Conservation (phyloP, 768 basidiomycete species). For the Xanthoconium stramineum region DNA sequence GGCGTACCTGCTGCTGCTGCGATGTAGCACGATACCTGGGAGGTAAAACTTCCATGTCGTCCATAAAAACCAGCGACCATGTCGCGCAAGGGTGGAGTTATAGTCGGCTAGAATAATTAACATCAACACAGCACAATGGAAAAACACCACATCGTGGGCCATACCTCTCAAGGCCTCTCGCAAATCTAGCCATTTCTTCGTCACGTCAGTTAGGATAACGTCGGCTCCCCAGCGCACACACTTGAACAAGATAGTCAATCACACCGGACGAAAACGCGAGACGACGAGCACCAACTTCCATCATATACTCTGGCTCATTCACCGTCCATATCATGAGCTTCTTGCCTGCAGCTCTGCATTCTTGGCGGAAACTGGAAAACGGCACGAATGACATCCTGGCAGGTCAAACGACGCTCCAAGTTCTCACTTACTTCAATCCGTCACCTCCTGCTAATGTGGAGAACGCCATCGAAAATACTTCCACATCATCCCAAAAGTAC, state of each 20-base stretch:
- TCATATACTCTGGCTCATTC: constrained; percentile 84
- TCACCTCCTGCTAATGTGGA: constrained; percentile 64
- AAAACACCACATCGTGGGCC: constrained; percentile 11
- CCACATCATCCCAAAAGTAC: constrained; percentile 87
- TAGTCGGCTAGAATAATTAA: constrained; percentile 51
- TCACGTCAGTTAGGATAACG: constrained; percentile 76
- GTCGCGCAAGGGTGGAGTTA: constrained; percentile 56
- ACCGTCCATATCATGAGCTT: constrained; percentile 95
- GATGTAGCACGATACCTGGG: constrained; percentile 40
- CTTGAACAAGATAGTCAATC: constrained; percentile 33
- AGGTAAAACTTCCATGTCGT: constrained; percentile 60
- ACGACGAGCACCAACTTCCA: constrained; percentile 57
- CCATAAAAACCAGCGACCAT: constrained; percentile 73
- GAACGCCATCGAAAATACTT: constrained; percentile 86
- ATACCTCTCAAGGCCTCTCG: constrained; percentile 56
- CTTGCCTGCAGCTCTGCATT: constrained; percentile 80
- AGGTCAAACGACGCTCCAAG: background rate
- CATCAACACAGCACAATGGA: background rate
- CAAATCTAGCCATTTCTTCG: constrained; percentile 63
- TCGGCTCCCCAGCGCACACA: constrained; percentile 77
- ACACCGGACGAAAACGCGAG: background rate
- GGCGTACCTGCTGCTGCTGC: constrained; percentile 25
- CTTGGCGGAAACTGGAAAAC: constrained; percentile 63
- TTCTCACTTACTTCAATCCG: constrained; percentile 57
- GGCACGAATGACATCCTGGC: constrained; percentile 1